Base-by-base conservation (phyloP, 2,329 filamentous ascomycete genomes). In the Nigrospora oryzae region DNA sequence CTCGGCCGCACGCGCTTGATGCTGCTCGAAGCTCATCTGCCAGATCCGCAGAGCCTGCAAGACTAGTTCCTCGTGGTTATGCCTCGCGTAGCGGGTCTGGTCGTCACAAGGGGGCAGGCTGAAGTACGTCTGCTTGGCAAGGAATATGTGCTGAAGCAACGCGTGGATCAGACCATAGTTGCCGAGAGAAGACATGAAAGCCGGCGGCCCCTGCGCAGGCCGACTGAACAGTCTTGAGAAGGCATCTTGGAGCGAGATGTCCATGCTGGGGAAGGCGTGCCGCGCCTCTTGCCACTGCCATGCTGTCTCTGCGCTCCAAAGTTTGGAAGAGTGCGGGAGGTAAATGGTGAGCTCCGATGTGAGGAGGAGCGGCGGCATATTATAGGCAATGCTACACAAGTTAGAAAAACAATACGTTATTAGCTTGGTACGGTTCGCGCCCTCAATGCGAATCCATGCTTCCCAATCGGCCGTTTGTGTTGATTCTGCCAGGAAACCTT, bases 91-190 rank as follows among this genome's bases (percentile, higher is more conserved):
- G 28, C 74, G 64, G 33, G 75, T 70, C 2, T 67, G 62, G 16
- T 74, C 74, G 44, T 73, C 77, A 1, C 69, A 67, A 3, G 71
- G 67, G 1, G 69, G 64, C 2, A 67, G 61, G 2, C 69, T 68
- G 40, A 80, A 71, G 0, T 73, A 77, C 0, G 77, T 79, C 54
- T 84, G 78, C 53, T 84, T 83, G 17, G 85, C 61, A 34, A 86
- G 68, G 57, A 83, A 87, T 14, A 88, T 81, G 49, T 86, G 82
- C 53, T 88, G 84, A 11, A 87, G 74, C 19, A 89, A 60, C 4
- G 82, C 83, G 54, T 87, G 83, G 3, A 88, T 83, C 32, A 89
- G 67, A 8, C 86, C 75, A 51, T 88, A 86, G 53, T 84, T 84
- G 1, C 83, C 84, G 7, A 85, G 62, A 0, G 79, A 78, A 0